Evolutionary conservation across 192 early-diverging fungal genomes (phyloP).

Genomic region (Pecoramyces ruminantium): DNA sequence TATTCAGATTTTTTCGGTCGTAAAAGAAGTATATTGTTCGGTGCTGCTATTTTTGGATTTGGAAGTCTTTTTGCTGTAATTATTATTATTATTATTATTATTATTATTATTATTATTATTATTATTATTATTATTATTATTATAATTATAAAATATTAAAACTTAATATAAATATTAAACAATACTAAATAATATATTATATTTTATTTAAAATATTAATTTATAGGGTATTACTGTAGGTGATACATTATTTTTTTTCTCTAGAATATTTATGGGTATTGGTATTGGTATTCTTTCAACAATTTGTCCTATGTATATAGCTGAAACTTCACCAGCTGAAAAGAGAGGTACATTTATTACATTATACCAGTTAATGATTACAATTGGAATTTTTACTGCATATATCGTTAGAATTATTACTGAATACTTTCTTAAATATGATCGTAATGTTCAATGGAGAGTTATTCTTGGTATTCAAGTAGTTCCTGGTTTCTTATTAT

Average conservation of each 20-base stretch:
- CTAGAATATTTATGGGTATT: neutral
- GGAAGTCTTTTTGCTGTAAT: neutral
- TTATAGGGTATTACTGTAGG: neutral
- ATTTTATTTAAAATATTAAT: neutral
- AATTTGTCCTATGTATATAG: neutral
- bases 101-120: no score
- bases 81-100: neutral
- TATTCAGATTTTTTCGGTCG: neutral
- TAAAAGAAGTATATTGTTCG: neutral
- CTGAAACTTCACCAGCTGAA: neutral
- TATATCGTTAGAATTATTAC: neutral
- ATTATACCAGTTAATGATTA: neutral
- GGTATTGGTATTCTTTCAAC: neutral
- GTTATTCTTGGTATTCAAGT: neutral
- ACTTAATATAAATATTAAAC: no score
- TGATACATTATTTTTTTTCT: neutral
- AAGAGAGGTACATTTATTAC: neutral
- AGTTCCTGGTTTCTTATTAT: neutral
- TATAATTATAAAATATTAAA: no score
- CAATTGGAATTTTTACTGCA: neutral
- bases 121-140: no score
- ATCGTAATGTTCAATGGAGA: neutral
- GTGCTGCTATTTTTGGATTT: neutral
- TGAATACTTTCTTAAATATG: neutral
- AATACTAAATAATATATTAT: no score